These are phyloP conservation scores for Suillus tomentosus DNA, from an alignment of 768 basidiomycete species.

Conservation along the genomic window DNA sequence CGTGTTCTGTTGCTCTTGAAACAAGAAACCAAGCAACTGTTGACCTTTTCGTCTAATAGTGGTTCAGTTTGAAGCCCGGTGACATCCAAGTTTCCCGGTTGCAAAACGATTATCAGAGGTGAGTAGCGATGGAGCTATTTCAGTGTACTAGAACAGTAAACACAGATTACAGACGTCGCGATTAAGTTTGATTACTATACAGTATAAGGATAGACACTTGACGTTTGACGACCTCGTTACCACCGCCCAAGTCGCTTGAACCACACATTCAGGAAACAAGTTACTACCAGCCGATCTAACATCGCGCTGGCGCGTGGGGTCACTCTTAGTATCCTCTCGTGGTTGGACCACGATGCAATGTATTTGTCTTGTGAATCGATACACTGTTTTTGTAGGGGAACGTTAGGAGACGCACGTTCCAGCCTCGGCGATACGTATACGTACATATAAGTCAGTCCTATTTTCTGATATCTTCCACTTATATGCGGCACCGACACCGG, in stretches of 20 bases:
- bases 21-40: slow-evolving; percentile 10
- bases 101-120: slow-evolving; percentile 7
- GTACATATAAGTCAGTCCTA: slow-evolving; percentile 46
- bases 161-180: slow-evolving; percentile 13
- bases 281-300: slow-evolving; percentile 54
- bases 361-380: slow-evolving; percentile 49
- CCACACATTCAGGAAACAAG: slow-evolving; percentile 56
- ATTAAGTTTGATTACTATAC: slow-evolving; percentile 13
- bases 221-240: slow-evolving; percentile 29
- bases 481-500: slow-evolving; percentile 44
- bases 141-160: slow-evolving; percentile 1
- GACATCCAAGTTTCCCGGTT: slow-evolving; percentile 8
- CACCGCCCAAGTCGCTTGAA: slow-evolving; percentile 45
- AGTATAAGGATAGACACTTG: slow-evolving; percentile 3
- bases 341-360: slow-evolving; percentile 49
- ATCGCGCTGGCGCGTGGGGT: slow-evolving; percentile 39
- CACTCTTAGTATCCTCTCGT: slow-evolving; percentile 42
- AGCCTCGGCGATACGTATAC: slow-evolving; percentile 29
- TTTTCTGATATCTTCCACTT: slow-evolving; percentile 57
- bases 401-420: slow-evolving; percentile 4
- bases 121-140: slow-evolving; percentile 5
- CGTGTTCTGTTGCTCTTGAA: slow-evolving; percentile 33
- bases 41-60: slow-evolving; percentile 20
- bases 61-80: slow-evolving; percentile 38
- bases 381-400: slow-evolving; percentile 37